phyloP scores from a whole-genome alignment of 2,329 filamentous ascomycete species.

The Orbilia blumenaviensis region DNA sequence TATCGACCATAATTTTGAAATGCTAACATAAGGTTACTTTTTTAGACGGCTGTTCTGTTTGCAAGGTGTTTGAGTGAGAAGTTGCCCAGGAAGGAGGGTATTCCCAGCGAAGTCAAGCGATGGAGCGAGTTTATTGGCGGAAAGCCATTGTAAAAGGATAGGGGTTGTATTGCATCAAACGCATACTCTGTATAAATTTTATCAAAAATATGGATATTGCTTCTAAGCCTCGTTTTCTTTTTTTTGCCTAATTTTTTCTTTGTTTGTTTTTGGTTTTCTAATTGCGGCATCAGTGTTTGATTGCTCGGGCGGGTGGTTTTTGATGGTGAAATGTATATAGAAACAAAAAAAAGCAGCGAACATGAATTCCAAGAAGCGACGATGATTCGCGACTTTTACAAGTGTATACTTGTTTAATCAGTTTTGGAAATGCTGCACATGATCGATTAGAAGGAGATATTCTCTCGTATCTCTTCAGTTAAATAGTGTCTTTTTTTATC shows the following conservation, averaged over 20 bases:
- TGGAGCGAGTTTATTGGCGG: slow-evolving; percentile 96
- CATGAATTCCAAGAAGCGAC: not conserved
- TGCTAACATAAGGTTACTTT: slow-evolving; percentile 59
- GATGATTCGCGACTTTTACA: not conserved
- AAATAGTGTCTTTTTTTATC: not conserved
- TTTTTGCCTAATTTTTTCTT: too few relatives aligned
- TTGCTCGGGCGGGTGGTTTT: not conserved
- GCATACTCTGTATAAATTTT: not conserved
- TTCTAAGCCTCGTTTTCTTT: too few relatives aligned
- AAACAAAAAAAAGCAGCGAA: not conserved
- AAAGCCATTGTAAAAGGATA: slow-evolving; percentile 74
- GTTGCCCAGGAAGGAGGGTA: slow-evolving; percentile 85
- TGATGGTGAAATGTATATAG: not conserved
- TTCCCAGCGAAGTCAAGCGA: slow-evolving; percentile 86
- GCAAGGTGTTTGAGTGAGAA: slow-evolving; percentile 98
- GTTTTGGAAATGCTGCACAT: too few relatives aligned
- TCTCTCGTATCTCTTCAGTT: too few relatives aligned
- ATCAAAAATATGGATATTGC: too few relatives aligned
- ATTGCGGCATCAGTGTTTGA: not conserved
- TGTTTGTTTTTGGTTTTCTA: not conserved
- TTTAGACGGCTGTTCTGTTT: slow-evolving; percentile 90
- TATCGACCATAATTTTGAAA: slow-evolving; percentile 1
- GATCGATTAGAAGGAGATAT: too few relatives aligned
- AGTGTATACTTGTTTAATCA: too few relatives aligned
- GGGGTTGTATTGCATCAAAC: not conserved